Evolutionary conservation across 192 early-diverging fungal genomes (phyloP), one percentile per base, ranked within the genome.

Genomic region (Cetraspora pellucida): DNA sequence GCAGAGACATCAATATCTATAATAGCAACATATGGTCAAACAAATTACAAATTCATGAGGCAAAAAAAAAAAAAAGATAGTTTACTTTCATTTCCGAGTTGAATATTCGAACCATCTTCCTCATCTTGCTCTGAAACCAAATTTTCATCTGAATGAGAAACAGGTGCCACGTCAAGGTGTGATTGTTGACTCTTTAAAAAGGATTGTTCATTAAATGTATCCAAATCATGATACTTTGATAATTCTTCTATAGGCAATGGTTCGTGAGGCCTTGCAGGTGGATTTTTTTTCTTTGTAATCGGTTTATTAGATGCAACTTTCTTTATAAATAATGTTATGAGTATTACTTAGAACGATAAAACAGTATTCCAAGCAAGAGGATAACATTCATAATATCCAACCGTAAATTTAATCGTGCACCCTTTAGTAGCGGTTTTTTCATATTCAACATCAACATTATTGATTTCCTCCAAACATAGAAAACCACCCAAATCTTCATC

Each of bases 391-490:
- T 37, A 37, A 37, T 37, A 37, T 37, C 72, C 47, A 82, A 91
- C 91, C 88, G 90, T 86, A 77, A 96, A 93, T 72, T 90, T 91
- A 45, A 93, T 82, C 0, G 91, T 86, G 54, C 87, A 90, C 47
- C 91, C 90, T 52, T 93, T 92, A 9, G 90, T 89, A 0, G 78
- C 81, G 47, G 86, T 87, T 10, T 88, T 87, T 59, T 93, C 88
- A 81, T 89, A 91, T 45, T 87, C 87, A 31, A 95, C 89, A 78
- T 95, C 92, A 11, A 96, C 90, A 64, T 89, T 93, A 43, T 93
- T 91, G 28, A 96, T 80, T 70, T 98, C 96, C 79, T 98, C 95
- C 49, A 98, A 85, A 59, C 91, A 91, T 21, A 96, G 61, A 80
- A 98, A 93, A 3, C 95, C 96, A 17, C 91, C 92, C 61, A 89